Base-by-base conservation (phyloP, 2,329 filamentous ascomycete species). In the Ophiostoma piceae region DNA sequence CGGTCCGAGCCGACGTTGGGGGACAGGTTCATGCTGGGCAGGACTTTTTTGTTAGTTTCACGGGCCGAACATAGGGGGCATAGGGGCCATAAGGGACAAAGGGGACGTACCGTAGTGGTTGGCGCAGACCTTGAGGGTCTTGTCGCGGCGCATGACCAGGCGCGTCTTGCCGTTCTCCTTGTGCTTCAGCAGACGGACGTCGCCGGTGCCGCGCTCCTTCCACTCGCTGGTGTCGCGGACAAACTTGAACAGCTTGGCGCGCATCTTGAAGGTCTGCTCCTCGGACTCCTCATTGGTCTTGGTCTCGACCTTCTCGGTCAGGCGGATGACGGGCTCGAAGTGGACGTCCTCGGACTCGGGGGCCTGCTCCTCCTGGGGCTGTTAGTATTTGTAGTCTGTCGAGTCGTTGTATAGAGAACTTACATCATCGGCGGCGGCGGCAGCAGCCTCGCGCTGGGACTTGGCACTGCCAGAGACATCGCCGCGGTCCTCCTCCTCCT, bases 71-170 rank as follows among this genome's bases (percentile, higher is more conserved):
- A 29, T 29, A 29, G 26, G 26, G 26, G 26, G 26, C 26, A 29
- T 29, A 29, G 26, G 26, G 26, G 26, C 26, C 26, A 29, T 29
- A 29, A 2, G 26, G 26, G 26, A 29, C 26, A 29, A 29, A 29
- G 26, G 26, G 9, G n/a, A 68, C 71, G 7, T 89, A 97, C 94
- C 90, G 83, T 99, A 99, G 87, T 99, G 95, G 86, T 99, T 99
- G 79, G 95, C 95, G 90, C 95, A 99, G 82, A 99, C 95, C 88
- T 99, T 99, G 84, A 98, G 89, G 72, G 95, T 99, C 92, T 98
- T 98, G 86, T 99, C 95, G 80, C 95, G 88, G 81, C 95, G 91
- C 95, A 99, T 99, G 76, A 99, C 95, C 77, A 99, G 85, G 76
- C 95, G 89, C 71, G 94, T 97, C 90, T 98, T 98, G 82, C 91